Percentiles rank a stretch among this genome's conserved stretches.
These are phyloP conservation scores for Castanea crenata DNA, from an alignment of 306 rosid species.

Conservation along the genomic window DNA sequence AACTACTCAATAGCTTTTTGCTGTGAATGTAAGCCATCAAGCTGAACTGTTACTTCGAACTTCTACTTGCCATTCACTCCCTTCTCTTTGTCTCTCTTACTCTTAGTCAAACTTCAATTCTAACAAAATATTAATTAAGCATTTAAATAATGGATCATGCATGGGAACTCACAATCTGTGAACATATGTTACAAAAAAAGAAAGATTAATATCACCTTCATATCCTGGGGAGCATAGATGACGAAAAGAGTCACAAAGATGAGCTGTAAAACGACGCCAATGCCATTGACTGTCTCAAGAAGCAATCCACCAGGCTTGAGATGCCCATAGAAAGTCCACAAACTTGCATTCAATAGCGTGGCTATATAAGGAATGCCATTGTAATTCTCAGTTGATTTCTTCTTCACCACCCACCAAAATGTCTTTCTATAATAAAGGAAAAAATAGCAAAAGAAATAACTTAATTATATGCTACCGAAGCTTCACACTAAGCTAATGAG, in stretches of 20 bases:
- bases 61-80: no score
- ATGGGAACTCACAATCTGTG: no score
- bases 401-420: constrained; percentile 46
- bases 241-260: constrained; percentile 41
- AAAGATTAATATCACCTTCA: constrained; percentile 27
- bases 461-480: no score
- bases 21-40: no score
- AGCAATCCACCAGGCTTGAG: constrained; percentile 43
- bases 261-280: constrained; percentile 39
- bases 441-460: neutral
- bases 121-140: no score
- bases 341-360: constrained; percentile 39
- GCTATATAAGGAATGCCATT: constrained; percentile 43
- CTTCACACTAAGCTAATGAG: no score
- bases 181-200: neutral
- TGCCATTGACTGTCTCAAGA: constrained; percentile 44
- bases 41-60: no score
- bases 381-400: constrained; percentile 50
- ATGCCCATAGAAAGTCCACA: constrained; percentile 58
- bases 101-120: no score
- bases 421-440: constrained; percentile 28
- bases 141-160: neutral
- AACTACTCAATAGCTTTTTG: no score
- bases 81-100: no score
- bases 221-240: constrained; percentile 45